Percentiles rank a stretch among this genome's conserved stretches.
These are phyloP conservation scores for Leucocoprinus sp. DNA, from an alignment of 768 basidiomycete genomes.

Conservation along the genomic window DNA sequence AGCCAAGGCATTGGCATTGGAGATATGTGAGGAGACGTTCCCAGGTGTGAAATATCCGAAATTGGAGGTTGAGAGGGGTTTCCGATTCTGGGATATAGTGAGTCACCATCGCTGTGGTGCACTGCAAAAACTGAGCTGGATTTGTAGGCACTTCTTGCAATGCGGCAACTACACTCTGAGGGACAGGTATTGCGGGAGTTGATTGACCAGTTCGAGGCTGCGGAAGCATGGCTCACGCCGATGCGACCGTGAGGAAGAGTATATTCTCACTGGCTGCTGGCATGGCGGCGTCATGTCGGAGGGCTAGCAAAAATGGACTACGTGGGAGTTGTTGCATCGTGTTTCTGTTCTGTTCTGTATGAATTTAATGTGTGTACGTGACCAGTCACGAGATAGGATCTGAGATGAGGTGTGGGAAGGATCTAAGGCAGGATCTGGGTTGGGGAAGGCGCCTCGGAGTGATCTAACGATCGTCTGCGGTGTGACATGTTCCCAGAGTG, in stretches of 20 bases:
- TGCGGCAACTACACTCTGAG: constrained; percentile 83
- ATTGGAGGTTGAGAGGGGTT: constrained; percentile 89
- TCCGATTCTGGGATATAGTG: constrained; percentile 98
- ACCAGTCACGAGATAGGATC: constrained; percentile 15
- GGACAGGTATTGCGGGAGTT: constrained; percentile 75
- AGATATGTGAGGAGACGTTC: constrained; percentile 92
- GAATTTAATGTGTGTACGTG: not conserved
- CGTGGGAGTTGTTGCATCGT: constrained; percentile 10
- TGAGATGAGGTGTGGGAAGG: constrained; percentile 19
- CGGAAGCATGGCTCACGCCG: constrained; percentile 88
- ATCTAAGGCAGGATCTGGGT: constrained; percentile 9
- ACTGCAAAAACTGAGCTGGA: constrained; percentile 10
- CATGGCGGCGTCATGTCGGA: constrained; percentile 11
- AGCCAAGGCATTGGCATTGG: constrained; percentile 80
- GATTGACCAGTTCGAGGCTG: constrained; percentile 93
- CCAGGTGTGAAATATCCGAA: constrained; percentile 82
- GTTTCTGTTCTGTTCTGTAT: constrained; percentile 3
- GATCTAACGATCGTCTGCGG: constrained; percentile 11
- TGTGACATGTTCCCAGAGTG: constrained; percentile 2
- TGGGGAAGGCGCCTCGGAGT: constrained; percentile 10
- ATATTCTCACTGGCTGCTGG: constrained; percentile 1
- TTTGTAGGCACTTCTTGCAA: constrained; percentile 65
- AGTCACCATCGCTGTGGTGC: constrained; percentile 34
- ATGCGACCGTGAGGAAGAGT: constrained; percentile 64
- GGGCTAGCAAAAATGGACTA: constrained; percentile 11